phyloP scores from a whole-genome alignment of 345 rosid genomes.

The Hevea brasiliensis region DNA sequence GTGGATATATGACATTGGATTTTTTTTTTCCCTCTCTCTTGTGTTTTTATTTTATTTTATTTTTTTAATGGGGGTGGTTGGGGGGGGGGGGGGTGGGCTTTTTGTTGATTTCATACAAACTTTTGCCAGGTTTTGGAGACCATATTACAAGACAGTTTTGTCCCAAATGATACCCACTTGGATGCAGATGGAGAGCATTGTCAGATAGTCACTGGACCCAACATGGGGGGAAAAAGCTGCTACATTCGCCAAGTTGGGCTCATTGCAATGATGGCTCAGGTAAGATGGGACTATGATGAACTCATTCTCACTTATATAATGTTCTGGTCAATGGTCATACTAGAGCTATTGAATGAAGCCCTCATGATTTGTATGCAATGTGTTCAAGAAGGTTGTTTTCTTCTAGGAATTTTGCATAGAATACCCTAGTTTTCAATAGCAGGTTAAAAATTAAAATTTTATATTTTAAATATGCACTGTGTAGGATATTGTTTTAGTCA shows the following conservation, averaged over 20 bases:
- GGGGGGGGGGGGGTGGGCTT: neutral
- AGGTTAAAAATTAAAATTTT: neutral
- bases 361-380: neutral
- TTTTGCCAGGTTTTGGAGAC: constrained; percentile 73
- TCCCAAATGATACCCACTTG: constrained; percentile 84
- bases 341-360: neutral
- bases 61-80: no score
- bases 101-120: constrained; percentile 6
- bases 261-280: constrained; percentile 94
- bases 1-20: neutral
- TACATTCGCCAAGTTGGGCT: constrained; percentile 97
- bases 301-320: neutral
- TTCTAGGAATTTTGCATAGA: neutral
- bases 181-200: constrained; percentile 64
- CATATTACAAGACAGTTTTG: constrained; percentile 69
- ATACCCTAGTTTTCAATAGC: neutral
- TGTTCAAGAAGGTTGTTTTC: neutral
- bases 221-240: constrained; percentile 99
- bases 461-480: neutral
- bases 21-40: neutral
- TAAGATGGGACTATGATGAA: constrained; percentile 16
- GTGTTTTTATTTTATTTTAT: neutral
- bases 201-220: constrained; percentile 94
- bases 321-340: neutral
- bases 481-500: neutral